Percentiles rank a stretch among this genome's conserved stretches.
Evolutionary conservation across 78 protist species (phyloP).

Genomic region (Parvularia atlantis): DNA sequence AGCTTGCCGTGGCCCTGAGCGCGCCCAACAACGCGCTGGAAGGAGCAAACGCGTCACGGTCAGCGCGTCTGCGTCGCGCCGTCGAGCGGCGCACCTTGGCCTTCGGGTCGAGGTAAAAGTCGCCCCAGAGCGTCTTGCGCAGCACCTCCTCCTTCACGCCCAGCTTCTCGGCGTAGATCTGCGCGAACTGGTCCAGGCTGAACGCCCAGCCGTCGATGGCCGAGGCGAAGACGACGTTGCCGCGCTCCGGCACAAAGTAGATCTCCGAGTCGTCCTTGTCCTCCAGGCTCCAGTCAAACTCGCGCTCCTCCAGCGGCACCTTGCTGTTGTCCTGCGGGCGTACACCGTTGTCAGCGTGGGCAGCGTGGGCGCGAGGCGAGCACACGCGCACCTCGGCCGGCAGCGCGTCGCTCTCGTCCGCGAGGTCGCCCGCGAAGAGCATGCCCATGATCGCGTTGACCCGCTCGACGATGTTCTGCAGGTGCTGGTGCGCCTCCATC

Average conservation of each 20-base stretch:
- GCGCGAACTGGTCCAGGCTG: constrained; percentile 38
- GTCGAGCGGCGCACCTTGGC: neutral
- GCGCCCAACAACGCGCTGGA: neutral
- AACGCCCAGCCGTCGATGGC: constrained; percentile 80
- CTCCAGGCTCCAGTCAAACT: constrained; percentile 5
- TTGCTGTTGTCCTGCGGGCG: neutral
- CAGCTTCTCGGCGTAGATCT: constrained; percentile 28
- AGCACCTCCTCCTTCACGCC: constrained; percentile 42
- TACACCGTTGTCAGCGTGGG: neutral
- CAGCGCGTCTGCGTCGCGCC: neutral
- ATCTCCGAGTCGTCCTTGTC: constrained; percentile 18
- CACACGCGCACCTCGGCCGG: neutral
- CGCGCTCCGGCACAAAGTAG: constrained; percentile 76
- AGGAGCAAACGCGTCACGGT: neutral
- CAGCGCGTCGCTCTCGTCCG: neutral
- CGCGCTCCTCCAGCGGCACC: constrained; percentile 4
- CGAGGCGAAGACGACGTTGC: constrained; percentile 88
- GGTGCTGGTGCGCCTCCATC: constrained; percentile 63
- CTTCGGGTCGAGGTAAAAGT: constrained; percentile 42
- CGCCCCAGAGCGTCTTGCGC: constrained; percentile 84
- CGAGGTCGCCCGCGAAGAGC: constrained; percentile 13
- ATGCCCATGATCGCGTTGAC: constrained; percentile 62
- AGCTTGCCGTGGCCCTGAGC: constrained; percentile 27
- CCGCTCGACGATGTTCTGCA: constrained; percentile 63
- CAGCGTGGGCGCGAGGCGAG: no score